Conservation (phyloP, 345 rosid genomes). For the Aquilaria yunnanensis region DNA sequence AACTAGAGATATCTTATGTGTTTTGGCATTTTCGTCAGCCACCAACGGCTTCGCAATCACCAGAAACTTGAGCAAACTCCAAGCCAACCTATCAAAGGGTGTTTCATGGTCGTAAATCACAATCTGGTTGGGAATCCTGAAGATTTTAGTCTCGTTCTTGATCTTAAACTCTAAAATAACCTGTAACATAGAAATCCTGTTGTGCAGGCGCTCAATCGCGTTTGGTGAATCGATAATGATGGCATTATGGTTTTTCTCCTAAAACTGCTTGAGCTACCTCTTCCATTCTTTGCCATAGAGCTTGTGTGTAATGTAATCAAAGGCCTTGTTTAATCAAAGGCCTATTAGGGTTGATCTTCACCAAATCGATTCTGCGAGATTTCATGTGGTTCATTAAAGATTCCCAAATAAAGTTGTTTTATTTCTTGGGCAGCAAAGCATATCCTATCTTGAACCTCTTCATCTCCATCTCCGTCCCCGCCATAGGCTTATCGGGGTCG, state of each 20-base stretch:
- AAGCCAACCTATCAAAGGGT: slow-evolving; percentile 26
- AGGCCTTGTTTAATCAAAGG: slow-evolving; percentile 45
- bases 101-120: slow-evolving; percentile 44
- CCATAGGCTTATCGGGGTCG: slow-evolving; percentile 26
- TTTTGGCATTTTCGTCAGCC: slow-evolving; percentile 48
- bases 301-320: slow-evolving; percentile 60
- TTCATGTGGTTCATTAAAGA: slow-evolving; percentile 27
- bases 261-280: slow-evolving; percentile 31
- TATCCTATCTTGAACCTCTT: slow-evolving; percentile 41
- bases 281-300: slow-evolving; percentile 46
- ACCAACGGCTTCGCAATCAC: slow-evolving; percentile 58
- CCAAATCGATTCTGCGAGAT: slow-evolving; percentile 44
- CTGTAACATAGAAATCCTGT: slow-evolving; percentile 57
- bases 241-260: slow-evolving; percentile 27
- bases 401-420: slow-evolving; percentile 40
- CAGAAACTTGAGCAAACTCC: slow-evolving; percentile 45
- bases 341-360: slow-evolving; percentile 29
- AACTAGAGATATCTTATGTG: slow-evolving; percentile 55
- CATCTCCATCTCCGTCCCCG: not conserved
- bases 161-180: slow-evolving; percentile 40
- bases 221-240: slow-evolving; percentile 37
- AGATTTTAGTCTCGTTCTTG: slow-evolving; percentile 22
- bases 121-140: slow-evolving; percentile 57
- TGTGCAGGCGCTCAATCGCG: slow-evolving; percentile 42
- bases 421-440: slow-evolving; percentile 50